Base-by-base conservation (phyloP, 306 rosid species). In the Quillaja saponaria region DNA sequence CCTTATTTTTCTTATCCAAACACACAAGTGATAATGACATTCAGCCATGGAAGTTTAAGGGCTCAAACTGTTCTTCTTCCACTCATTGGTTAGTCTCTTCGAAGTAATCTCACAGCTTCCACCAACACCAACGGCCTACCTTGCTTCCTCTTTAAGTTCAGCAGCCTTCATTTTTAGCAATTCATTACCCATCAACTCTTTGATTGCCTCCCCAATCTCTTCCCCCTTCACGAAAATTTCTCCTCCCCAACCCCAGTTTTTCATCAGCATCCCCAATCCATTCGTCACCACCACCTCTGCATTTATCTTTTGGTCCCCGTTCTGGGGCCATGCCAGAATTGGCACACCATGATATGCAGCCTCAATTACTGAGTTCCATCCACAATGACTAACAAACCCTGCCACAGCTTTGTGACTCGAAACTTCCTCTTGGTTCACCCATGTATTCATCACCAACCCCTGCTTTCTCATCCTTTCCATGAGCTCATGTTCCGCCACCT, bases 361-460 rank as follows among this genome's bases (percentile, higher is more conserved):
- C 42, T 85, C 92, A 4, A 54, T 25, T 17, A 72, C 49, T 3
- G 88, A 85, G 14, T 76, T 85, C 82, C 86, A 79, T 8, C 91
- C 91, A 51, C 79, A 68, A 14, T 85, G 91, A 73, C 84, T 79
- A 28, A 85, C 18, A 57, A 85, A 82, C 13, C 88, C 82, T 6
- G 82, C 82, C 49, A 85, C 68, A 7, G 82, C 74, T 7, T 10
- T 58, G 47, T 85, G 82, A 5, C 61, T 60, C 28, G 82, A 31
- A 33, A 82, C 69, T 11, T 72, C 65, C 13, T 38, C 28, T 67
- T 85, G 88, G 20, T 78, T 69, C 13, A 78, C 86, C 86, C 88
- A 85, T 5, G 41, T 34, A 34, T 66, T 82, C 55, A 82, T 58
- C n/a, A 80, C 86, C 62, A 72, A 34, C 3, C 91, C 84, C 31